phyloP scores from a whole-genome alignment of 306 rosid species.

The Trifolium repens region DNA sequence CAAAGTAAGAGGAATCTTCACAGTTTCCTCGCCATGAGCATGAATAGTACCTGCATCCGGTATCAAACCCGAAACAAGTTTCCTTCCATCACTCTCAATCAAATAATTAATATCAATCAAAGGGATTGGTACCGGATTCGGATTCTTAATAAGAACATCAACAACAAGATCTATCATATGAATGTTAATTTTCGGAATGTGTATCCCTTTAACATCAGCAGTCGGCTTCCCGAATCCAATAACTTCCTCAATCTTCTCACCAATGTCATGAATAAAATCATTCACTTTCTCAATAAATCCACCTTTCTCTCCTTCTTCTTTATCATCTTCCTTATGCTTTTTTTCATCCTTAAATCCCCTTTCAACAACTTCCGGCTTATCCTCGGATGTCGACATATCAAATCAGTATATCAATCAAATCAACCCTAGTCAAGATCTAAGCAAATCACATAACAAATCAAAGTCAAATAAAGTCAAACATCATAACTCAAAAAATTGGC shows the following conservation, averaged over 20 bases:
- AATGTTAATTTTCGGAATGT: slow-evolving; percentile 69
- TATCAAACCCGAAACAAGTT: slow-evolving; percentile 82
- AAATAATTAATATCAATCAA: slow-evolving; percentile 79
- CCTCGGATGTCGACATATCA: slow-evolving; percentile 74
- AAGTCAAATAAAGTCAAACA: slow-evolving; percentile 34
- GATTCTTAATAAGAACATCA: slow-evolving; percentile 89
- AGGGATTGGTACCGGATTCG: slow-evolving; percentile 93
- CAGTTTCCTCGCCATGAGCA: slow-evolving; percentile 86
- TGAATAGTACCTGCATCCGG: slow-evolving; percentile 93
- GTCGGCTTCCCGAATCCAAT: slow-evolving; percentile 95
- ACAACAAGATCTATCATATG: slow-evolving; percentile 77
- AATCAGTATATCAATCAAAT: slow-evolving; percentile 34
- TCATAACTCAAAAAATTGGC: neutral
- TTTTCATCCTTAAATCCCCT: slow-evolving; percentile 59
- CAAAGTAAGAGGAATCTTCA: slow-evolving; percentile 73
- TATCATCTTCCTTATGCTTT: slow-evolving; percentile 52
- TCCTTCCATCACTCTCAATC: slow-evolving; percentile 90
- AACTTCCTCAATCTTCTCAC: slow-evolving; percentile 87
- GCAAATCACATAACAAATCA: slow-evolving; percentile 31
- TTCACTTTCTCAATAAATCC: slow-evolving; percentile 88
- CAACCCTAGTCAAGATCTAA: slow-evolving; percentile 40
- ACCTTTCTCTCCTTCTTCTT: slow-evolving; percentile 58
- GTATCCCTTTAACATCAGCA: slow-evolving; percentile 76
- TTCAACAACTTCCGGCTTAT: slow-evolving; percentile 61
- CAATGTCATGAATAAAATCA: slow-evolving; percentile 91